Evolutionary conservation across 768 basidiomycete species (phyloP).

Genomic region (Rhodosporidiobolus sp.): DNA sequence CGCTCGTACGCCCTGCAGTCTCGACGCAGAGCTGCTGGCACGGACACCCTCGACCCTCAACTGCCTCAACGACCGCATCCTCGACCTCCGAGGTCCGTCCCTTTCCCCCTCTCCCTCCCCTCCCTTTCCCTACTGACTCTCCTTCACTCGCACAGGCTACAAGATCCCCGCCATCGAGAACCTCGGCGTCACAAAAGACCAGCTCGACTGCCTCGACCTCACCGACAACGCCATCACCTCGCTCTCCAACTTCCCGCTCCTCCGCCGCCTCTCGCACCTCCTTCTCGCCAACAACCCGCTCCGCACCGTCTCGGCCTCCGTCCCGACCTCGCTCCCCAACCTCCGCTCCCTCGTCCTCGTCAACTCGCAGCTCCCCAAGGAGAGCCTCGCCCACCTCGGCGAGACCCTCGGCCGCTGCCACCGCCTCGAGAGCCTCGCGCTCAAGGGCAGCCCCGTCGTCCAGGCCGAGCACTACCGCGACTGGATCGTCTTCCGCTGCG

Average conservation of each 20-base stretch:
- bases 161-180: slow-evolving; percentile 96
- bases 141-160: slow-evolving; percentile 59
- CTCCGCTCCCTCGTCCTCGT: slow-evolving; percentile 77
- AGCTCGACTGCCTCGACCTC: slow-evolving; percentile 88
- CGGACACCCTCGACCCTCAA: slow-evolving; percentile 72
- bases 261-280: slow-evolving; percentile 77
- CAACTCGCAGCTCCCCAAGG: slow-evolving; percentile 73
- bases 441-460: slow-evolving; percentile 77
- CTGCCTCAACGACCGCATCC: slow-evolving; percentile 80
- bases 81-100: slow-evolving; percentile 77
- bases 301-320: slow-evolving; percentile 72
- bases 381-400: slow-evolving; percentile 45
- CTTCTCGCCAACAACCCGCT: slow-evolving; percentile 88
- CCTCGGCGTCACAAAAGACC: slow-evolving; percentile 85
- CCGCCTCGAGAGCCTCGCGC: slow-evolving; percentile 68
- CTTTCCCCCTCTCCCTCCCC: neutral
- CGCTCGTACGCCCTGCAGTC: slow-evolving; percentile 57
- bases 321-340: slow-evolving; percentile 79
- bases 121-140: neutral
- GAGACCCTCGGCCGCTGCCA: slow-evolving; percentile 51
- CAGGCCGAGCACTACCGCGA: slow-evolving; percentile 96
- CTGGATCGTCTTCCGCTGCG: slow-evolving; percentile 87
- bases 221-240: slow-evolving; percentile 83
- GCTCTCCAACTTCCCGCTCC: slow-evolving; percentile 79
- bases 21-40: slow-evolving; percentile 88